Percentiles rank a stretch among this genome's conserved stretches.
Evolutionary conservation across 1,139 yeast genomes (phyloP).

Genomic region (Keqinozyma sinolaborantium): DNA sequence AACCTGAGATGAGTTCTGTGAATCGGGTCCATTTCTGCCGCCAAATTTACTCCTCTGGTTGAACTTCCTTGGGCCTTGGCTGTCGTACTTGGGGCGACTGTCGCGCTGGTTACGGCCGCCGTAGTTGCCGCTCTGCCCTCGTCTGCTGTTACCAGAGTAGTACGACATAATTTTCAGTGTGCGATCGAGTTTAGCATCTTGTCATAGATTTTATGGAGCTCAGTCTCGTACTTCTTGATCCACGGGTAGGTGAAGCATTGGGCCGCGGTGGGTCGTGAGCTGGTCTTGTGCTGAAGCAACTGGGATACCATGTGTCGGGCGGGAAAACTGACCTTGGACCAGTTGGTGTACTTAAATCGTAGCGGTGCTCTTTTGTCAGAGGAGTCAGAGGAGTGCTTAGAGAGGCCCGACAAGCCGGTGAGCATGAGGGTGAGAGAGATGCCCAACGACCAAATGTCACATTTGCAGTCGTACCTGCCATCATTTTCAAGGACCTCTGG

Average conservation of each 20-base stretch:
- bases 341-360: too few relatives aligned
- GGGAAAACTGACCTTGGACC: conserved; percentile 32
- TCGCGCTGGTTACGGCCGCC: conserved; percentile 7
- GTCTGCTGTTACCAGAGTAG: conserved; percentile 3
- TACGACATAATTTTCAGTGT: conserved; percentile 4
- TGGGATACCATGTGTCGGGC: conserved; percentile 44
- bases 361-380: too few relatives aligned
- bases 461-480: conserved; percentile 48
- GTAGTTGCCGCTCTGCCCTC: conserved; percentile 5
- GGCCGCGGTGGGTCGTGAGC: conserved; percentile 25
- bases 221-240: conserved; percentile 26
- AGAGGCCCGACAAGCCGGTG: conserved; percentile 62
- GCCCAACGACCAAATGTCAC: conserved; percentile 71
- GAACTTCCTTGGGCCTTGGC: conserved; percentile 1
- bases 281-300: conserved; percentile 37
- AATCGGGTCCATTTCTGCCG: background rate
- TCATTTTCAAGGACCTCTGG: conserved; percentile 40
- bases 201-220: conserved; percentile 13
- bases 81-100: conserved; percentile 1
- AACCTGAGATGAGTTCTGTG: conserved; percentile 27
- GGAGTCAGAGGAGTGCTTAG: too few relatives aligned
- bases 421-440: conserved; percentile 52
- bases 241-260: conserved; percentile 38
- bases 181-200: conserved; percentile 3
- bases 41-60: conserved; percentile 1